Evolutionary conservation across 805 yeast genomes (phyloP), one percentile per base, ranked within the genome.

Genomic region (Sugiyamaella chiloensis): DNA sequence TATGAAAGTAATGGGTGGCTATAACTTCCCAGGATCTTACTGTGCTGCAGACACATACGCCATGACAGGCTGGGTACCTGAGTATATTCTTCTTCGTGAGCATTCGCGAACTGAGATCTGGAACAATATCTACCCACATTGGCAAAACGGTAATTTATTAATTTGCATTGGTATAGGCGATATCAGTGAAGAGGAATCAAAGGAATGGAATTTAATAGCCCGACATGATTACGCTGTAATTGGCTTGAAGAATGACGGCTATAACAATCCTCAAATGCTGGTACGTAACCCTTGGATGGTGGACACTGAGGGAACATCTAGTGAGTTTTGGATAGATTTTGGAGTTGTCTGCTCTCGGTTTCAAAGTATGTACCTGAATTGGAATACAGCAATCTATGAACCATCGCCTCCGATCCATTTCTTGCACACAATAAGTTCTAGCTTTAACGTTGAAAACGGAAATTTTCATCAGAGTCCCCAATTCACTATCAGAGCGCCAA

Each of bases 31-130:
- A 1, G 96, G 96, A 0, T 87, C 96, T 0, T 87, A 88, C 60
- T 78, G 86, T 58, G 84, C 85, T 2, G 68, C 74, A 11, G 96
- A 86, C 58, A 75, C 85, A 0, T 86, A 68, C 56, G 64, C 79
- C 35, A 54, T 89, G 2, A 21, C 81, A 1, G 88, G 90, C 1
- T 88, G 85, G 82, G 61, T 83, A 5, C 96, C 96, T 0, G 89
- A 86, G 50, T 73, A 72, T 44, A 50, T 68, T 2, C 51, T 62
- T 2, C 54, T 69, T 1, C 60, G 67, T 1, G 60, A 69, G 6
- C 58, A 67, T 6, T 61, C 75, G 3, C 46, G 48, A 12, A 44
- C 46, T 11, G 50, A 52, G 0, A 53, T 74, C 1, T 68, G 81
- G 73, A 47, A 62, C 21, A 36, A 50, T 50, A 11, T 79, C 48